These are phyloP conservation scores for Blastocystis sp. DNA, from an alignment of 352 stramenopile genomes.

Conservation along the genomic window DNA sequence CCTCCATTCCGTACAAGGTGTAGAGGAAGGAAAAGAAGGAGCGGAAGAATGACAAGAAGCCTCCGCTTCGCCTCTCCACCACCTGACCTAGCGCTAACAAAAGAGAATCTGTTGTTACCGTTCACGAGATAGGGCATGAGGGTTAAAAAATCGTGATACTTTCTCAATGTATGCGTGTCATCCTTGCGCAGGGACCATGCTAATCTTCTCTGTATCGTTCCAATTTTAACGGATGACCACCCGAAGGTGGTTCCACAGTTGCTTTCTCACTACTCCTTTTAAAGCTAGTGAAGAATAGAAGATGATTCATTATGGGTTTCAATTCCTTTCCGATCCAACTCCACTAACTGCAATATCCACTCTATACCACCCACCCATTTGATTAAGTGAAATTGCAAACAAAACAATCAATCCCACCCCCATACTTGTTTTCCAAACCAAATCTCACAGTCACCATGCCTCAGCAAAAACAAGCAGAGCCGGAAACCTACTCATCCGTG, in stretches of 20 bases:
- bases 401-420: too few relatives aligned
- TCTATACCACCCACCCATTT: too few relatives aligned
- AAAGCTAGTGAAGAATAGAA: too few relatives aligned
- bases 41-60: slow-evolving; percentile 27
- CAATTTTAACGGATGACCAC: slow-evolving; percentile 73
- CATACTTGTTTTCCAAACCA: too few relatives aligned
- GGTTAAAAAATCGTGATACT: slow-evolving; percentile 82
- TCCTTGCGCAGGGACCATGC: slow-evolving; percentile 86
- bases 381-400: too few relatives aligned
- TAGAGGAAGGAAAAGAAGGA: slow-evolving; percentile 19
- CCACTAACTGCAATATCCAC: too few relatives aligned
- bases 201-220: slow-evolving; percentile 88
- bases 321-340: too few relatives aligned
- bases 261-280: too few relatives aligned
- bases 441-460: neutral
- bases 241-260: slow-evolving; percentile 29
- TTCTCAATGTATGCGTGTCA: slow-evolving; percentile 87
- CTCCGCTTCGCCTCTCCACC: slow-evolving; percentile 1
- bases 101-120: neutral
- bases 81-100: slow-evolving; percentile 64
- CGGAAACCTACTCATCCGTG: slow-evolving; percentile 37
- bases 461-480: neutral
- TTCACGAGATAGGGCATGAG: slow-evolving; percentile 26
- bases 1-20: slow-evolving; percentile 1
- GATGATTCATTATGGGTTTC: too few relatives aligned